Conservation (phyloP, 2,329 filamentous ascomycete species). For the Talaromyces rugulosus region DNA sequence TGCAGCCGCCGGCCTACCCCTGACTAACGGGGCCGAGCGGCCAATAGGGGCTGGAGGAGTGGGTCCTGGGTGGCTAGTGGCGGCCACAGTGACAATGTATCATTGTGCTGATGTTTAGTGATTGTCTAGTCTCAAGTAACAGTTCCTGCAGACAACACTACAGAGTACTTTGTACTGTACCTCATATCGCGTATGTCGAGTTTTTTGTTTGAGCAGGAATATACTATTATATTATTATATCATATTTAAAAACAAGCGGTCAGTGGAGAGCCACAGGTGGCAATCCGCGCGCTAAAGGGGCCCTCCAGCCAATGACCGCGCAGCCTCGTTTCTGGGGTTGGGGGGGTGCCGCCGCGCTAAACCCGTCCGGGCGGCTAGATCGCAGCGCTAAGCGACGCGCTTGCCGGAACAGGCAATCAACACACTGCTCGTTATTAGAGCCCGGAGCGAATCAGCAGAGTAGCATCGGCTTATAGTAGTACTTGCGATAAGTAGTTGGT, state of each 20-base stretch:
- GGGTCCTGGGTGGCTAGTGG: background rate
- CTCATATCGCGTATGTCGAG: too few species aligned
- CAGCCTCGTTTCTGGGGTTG: background rate
- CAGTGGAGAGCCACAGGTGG: background rate
- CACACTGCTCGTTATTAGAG: background rate
- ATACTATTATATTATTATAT: too few species aligned
- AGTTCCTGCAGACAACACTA: too few species aligned
- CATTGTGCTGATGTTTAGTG: background rate
- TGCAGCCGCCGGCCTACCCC: slow-evolving; percentile 4
- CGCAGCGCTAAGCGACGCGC: background rate
- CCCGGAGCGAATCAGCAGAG: background rate
- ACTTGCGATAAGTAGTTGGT: too few species aligned
- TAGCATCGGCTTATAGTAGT: background rate
- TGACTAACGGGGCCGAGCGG: slow-evolving; percentile 7
- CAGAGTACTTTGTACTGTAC: too few species aligned
- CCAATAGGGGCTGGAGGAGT: background rate
- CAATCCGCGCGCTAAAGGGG: too few species aligned
- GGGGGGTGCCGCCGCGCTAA: background rate
- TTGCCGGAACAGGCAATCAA: background rate
- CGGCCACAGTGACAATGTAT: background rate
- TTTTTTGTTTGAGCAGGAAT: too few species aligned
- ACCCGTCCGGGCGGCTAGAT: background rate
- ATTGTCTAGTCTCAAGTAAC: background rate
- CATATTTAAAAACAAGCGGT: background rate
- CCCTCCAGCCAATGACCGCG: background rate